Base-by-base conservation (phyloP, 1,284 basidiomycete genomes). In the Malassezia dermatis region DNA sequence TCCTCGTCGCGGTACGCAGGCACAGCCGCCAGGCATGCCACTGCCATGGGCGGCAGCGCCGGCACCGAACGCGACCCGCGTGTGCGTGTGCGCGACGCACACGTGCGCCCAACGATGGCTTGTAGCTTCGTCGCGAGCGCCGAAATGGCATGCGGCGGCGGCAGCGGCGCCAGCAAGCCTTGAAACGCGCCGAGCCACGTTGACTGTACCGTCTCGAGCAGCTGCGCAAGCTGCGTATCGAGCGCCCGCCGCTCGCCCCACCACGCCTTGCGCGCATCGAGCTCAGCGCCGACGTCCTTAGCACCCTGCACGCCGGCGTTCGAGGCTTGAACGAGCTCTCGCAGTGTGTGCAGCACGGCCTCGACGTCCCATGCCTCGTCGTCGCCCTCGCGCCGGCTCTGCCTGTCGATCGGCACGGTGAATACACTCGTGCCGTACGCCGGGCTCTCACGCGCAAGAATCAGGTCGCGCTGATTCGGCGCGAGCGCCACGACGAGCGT, bases 171-270 rank as follows among this genome's bases (percentile, higher is more conserved):
- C 35, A 67, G 61, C 42, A 67, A 54, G 23, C 63, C 63, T 42
- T 96, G 96, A 82, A 95, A 96, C 21, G 86, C 89, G 1, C 94
- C 93, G 3, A 99, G 79, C 94, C 94, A 98, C 66, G 86, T 89
- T 66, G 87, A 89, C 73, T 98, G 93, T 32, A 99, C 84, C 59
- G 84, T 86, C 59, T 83, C 82, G 26, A 95, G 76, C 8, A 99
- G 77, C 31, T 83, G 81, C 46, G 82, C 79, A 69, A 99, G 75
- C 26, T 88, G 80, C 45, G 78, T 79, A 69, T 98, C 91, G 27
- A 98, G 79, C 26, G 80, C 80, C 40, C 80, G 78, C 11, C 89
- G 80, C 48, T 84, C 80, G 34, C 81, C 82, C 93, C 93, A 98
- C 93, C 93, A 96, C 1, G 78, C 79, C 31, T 65, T 62, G 30